Evolutionary conservation across 129 eudicot species (phyloP).

Genomic region (Erigeron canadensis): DNA sequence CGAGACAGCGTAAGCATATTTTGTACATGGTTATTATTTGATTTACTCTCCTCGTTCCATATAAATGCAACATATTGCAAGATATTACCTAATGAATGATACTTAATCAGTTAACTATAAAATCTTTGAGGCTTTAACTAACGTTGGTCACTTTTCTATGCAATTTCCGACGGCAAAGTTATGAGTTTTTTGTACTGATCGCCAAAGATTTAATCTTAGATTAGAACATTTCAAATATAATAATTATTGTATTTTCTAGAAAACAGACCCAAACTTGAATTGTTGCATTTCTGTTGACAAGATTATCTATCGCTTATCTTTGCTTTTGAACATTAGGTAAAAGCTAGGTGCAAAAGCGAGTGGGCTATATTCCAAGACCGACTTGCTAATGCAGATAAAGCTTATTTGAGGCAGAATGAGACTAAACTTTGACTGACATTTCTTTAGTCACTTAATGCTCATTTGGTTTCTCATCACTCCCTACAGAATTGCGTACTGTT

Average conservation of each 20-base stretch:
- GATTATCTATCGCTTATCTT: background rate
- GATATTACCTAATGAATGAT: no score
- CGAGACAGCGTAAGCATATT: conserved; percentile 33
- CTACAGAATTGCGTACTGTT: conserved; percentile 15
- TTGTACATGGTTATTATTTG: background rate
- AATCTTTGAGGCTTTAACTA: no score
- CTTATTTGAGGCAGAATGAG: conserved; percentile 42
- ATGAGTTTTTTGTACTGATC: background rate
- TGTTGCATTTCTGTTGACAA: conserved; percentile 1
- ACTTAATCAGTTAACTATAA: background rate
- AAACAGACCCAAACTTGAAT: background rate
- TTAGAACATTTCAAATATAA: background rate
- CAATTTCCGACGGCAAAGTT: no score
- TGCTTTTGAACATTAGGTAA: conserved; percentile 45
- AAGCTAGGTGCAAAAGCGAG: conserved; percentile 67
- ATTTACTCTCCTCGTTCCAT: background rate
- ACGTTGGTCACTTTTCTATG: no score
- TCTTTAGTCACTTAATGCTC: conserved; percentile 10
- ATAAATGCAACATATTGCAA: background rate
- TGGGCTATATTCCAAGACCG: conserved; percentile 76
- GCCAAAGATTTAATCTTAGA: background rate
- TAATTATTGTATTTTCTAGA: background rate
- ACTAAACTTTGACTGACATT: conserved; percentile 27
- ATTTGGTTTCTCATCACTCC: conserved; percentile 17
- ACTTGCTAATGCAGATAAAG: conserved; percentile 56